Percentiles rank a stretch among this genome's conserved stretches.
These are phyloP conservation scores for Eimeria acervulina DNA, from an alignment of 169 alveolate species.

Conservation along the genomic window DNA sequence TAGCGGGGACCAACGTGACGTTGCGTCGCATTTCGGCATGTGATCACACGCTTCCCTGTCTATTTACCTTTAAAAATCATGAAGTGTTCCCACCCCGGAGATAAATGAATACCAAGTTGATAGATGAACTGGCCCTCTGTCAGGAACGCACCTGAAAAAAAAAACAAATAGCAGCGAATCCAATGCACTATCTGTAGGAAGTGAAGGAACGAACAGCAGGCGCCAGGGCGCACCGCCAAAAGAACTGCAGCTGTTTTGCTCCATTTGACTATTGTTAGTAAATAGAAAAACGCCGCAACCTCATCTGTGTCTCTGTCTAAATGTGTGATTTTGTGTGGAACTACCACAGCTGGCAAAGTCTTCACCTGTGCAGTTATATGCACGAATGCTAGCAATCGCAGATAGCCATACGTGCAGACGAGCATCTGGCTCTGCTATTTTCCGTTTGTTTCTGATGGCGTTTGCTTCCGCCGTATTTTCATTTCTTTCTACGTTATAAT, in stretches of 20 bases:
- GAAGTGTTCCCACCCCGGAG: constrained; percentile 95
- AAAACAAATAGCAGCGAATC: not conserved
- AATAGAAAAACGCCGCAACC: not conserved
- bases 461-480: not conserved
- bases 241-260: not conserved
- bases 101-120: constrained; percentile 91
- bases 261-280: not conserved
- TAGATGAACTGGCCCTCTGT: constrained; percentile 92
- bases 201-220: not conserved
- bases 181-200: not conserved
- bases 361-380: not conserved
- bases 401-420: not conserved
- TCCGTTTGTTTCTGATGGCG: not conserved
- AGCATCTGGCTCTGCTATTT: not conserved
- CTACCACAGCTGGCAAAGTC: not conserved
- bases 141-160: constrained; percentile 85
- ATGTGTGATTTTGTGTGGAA: not conserved
- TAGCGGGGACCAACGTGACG: not conserved
- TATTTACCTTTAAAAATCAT: constrained; percentile 90
- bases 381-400: not conserved
- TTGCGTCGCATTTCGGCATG: not conserved
- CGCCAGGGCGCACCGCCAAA: not conserved
- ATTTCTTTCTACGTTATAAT: not conserved
- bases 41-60: not conserved
- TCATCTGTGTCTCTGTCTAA: not conserved